Conservation (phyloP, 129 eudicot genomes). For the Pulicaria dysenterica region DNA sequence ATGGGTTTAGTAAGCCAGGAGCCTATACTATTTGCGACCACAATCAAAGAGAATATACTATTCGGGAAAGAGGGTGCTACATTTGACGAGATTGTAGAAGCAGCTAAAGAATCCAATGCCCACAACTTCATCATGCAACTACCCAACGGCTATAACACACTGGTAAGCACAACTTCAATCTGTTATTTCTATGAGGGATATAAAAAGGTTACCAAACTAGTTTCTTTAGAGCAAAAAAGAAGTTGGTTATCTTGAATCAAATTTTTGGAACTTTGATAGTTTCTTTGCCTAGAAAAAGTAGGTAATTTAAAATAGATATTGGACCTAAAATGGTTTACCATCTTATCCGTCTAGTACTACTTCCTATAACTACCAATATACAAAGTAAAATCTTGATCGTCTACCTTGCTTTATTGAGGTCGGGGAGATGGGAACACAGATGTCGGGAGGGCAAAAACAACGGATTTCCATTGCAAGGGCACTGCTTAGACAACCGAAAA, state of each 20-base stretch:
- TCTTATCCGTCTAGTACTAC: neutral
- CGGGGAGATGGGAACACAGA: slow-evolving; percentile 43
- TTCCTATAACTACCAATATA: neutral
- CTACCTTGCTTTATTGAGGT: slow-evolving; percentile 25
- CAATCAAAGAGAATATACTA: slow-evolving; percentile 33
- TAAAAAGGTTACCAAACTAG: neutral
- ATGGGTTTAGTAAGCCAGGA: slow-evolving; percentile 41
- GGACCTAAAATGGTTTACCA: neutral
- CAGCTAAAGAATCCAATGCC: slow-evolving; percentile 30
- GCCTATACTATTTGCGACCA: slow-evolving; percentile 40
- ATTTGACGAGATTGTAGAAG: slow-evolving; percentile 23
- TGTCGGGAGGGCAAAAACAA: slow-evolving; percentile 45
- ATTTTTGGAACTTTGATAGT: too few species aligned
- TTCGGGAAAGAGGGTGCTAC: slow-evolving; percentile 41
- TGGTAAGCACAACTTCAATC: slow-evolving; percentile 15
- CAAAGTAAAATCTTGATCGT: neutral
- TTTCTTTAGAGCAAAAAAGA: too few species aligned
- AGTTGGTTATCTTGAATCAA: too few species aligned
- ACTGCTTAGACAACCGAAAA: slow-evolving; percentile 32
- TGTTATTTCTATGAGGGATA: neutral
- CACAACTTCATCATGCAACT: slow-evolving; percentile 40
- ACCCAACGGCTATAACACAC: slow-evolving; percentile 31
- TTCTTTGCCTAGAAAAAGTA: too few species aligned
- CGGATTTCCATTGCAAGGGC: slow-evolving; percentile 43
- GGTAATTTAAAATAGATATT: neutral